These are phyloP conservation scores for Huiozyma sinensis DNA, from an alignment of 805 yeast species.

Conservation along the genomic window DNA sequence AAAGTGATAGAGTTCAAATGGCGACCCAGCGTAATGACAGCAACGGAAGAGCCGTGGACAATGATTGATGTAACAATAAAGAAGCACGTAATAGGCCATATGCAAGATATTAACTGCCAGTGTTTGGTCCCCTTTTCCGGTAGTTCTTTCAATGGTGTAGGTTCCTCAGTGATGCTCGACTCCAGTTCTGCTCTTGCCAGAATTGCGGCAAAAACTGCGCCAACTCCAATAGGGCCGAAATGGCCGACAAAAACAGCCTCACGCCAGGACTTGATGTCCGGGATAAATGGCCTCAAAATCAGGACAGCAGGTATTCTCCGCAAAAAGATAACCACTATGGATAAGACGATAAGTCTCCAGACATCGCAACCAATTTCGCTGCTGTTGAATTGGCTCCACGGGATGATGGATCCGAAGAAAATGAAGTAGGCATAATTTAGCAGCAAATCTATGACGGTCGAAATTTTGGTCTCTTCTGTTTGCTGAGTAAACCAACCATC, in stretches of 20 bases:
- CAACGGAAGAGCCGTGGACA: conserved; percentile 88
- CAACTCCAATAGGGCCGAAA: conserved; percentile 94
- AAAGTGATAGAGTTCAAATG: conserved; percentile 86
- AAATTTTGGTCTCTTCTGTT: conserved; percentile 78
- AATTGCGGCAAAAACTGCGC: conserved; percentile 78
- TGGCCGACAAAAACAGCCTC: conserved; percentile 92
- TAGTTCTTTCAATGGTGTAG: conserved; percentile 44
- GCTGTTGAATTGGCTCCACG: conserved; percentile 73
- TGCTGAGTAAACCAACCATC: conserved; percentile 78
- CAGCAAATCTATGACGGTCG: conserved; percentile 79
- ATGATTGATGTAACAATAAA: conserved; percentile 71
- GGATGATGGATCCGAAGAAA: conserved; percentile 82
- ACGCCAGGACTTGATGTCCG: conserved; percentile 85
- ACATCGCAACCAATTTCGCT: conserved; percentile 50
- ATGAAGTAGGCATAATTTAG: conserved; percentile 80
- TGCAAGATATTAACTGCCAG: conserved; percentile 46
- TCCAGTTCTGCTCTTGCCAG: conserved; percentile 68
- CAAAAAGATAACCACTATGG: conserved; percentile 61
- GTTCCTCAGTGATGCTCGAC: conserved; percentile 35
- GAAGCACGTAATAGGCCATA: conserved; percentile 82
- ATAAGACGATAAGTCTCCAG: conserved; percentile 72
- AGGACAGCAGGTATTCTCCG: conserved; percentile 79
- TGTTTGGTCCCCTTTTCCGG: conserved; percentile 41
- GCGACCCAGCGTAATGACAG: conserved; percentile 64
- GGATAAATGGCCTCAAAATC: conserved; percentile 63